Evolutionary conservation across 441 rosid species (phyloP).

Genomic region (Arabidopsis hybrid): DNA sequence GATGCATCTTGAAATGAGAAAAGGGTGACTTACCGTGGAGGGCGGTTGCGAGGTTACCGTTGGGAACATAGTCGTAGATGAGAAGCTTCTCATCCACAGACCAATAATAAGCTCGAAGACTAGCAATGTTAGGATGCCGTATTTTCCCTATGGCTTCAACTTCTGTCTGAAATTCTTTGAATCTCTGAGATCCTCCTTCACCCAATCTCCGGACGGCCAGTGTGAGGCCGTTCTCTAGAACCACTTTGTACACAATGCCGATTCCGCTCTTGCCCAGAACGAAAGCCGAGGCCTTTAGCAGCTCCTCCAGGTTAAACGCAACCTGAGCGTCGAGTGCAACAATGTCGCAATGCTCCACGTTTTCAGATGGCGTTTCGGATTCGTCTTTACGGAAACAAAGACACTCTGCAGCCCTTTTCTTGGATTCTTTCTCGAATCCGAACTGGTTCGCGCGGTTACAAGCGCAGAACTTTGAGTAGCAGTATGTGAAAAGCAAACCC

Average conservation of each 20-base stretch:
- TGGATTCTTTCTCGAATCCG: slow-evolving; percentile 64
- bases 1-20: neutral
- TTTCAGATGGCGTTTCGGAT: slow-evolving; percentile 76
- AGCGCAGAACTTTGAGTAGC: slow-evolving; percentile 70
- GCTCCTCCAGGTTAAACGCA: slow-evolving; percentile 88
- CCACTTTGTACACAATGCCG: slow-evolving; percentile 94
- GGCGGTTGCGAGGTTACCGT: slow-evolving; percentile 86
- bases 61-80: slow-evolving; percentile 78
- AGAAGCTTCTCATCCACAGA: slow-evolving; percentile 97
- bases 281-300: slow-evolving; percentile 96
- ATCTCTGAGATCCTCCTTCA: slow-evolving; percentile 97
- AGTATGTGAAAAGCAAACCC: slow-evolving; percentile 84
- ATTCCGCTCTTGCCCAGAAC: slow-evolving; percentile 96
- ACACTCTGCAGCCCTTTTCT: slow-evolving; percentile 60
- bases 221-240: slow-evolving; percentile 89
- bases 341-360: slow-evolving; percentile 82
- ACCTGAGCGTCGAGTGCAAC: slow-evolving; percentile 79
- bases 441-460: slow-evolving; percentile 53
- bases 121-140: slow-evolving; percentile 88
- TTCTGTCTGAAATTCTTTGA: slow-evolving; percentile 95
- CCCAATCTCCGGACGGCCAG: slow-evolving; percentile 93
- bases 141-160: slow-evolving; percentile 95
- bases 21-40: slow-evolving; percentile 74
- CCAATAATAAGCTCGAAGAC: slow-evolving; percentile 96
- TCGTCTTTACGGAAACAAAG: slow-evolving; percentile 85